phyloP scores from a whole-genome alignment of 2,329 filamentous ascomycete species.

The Raffaelea arxii region DNA sequence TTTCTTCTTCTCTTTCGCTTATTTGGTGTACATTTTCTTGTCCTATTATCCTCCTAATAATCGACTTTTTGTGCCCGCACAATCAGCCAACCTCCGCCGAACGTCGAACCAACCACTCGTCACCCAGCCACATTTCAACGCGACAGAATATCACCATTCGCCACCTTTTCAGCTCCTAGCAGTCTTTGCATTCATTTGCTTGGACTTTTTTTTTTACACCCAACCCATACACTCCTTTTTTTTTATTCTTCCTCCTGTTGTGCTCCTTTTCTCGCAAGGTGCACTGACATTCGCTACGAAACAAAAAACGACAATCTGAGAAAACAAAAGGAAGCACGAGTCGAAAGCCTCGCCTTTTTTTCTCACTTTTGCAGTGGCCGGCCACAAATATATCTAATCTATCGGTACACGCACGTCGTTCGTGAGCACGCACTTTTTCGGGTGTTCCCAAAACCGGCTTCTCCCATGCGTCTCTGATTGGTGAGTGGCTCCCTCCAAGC shows the following conservation, averaged over 20 bases:
- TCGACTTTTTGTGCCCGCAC: too few relatives aligned
- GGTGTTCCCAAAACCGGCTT: background rate
- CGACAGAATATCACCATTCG: background rate
- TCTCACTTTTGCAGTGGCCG: constrained; percentile 11
- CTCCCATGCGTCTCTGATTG: constrained; percentile 12
- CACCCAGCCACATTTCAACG: background rate
- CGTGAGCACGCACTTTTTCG: background rate
- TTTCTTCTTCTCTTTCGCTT: background rate
- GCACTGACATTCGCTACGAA: constrained; percentile 3
- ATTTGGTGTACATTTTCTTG: constrained; percentile 1
- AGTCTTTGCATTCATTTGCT: background rate
- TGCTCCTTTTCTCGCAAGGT: background rate
- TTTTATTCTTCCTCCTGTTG: background rate
- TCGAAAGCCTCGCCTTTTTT: background rate
- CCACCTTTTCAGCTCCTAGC: background rate
- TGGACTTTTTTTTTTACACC: background rate
- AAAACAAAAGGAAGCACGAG: too few relatives aligned
- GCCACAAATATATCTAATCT: constrained; percentile 7
- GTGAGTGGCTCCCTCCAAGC: constrained; percentile 8
- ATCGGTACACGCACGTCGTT: background rate
- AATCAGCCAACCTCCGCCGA: too few relatives aligned
- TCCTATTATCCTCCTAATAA: too few relatives aligned
- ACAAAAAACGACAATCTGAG: background rate
- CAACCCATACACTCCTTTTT: background rate
- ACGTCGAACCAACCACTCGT: too few relatives aligned